Base-by-base conservation (phyloP, 495 filamentous ascomycete species). In the Penicillium lagena region DNA sequence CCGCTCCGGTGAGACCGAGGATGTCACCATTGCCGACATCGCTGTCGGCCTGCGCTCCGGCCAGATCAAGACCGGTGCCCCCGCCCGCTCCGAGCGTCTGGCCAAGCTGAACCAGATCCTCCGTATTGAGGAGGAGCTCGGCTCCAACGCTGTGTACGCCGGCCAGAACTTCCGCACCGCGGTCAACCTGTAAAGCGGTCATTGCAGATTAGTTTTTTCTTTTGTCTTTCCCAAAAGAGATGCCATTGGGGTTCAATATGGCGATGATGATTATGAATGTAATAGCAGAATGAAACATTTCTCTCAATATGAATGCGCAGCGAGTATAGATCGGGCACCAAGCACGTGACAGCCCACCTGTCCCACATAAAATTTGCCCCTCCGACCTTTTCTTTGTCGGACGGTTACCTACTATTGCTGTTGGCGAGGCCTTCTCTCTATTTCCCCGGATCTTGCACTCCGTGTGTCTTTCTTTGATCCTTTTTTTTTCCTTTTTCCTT, bases 31-130 rank as follows among this genome's bases (percentile, higher is more conserved):
- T 67, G 82, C 94, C 56, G 93, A 98, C 63, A 93, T 98, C 47
- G 90, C 89, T 47, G 93, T 97, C 54, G 93, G 94, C 72, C 83
- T 97, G 57, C 86, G 94, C 54, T 75, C 90, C 54, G 94, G 94
- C 51, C 88, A 99, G 78, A 97, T 97, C 82, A 97, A 98, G 87
- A 96, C 93, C 55, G 94, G 93, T 80, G 93, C 93, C 45, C 93
- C 93, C 48, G 83, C 82, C 64, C 78, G 94, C 53, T 96, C 90
- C 43, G 94, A 99, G 81, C 90, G 94, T 76, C 79, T 97, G 50
- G 93, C 94, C 58, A 99, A 99, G 82, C 86, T 99, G 59, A 98
- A 99, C 85, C 94, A 96, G 76, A 96, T 99, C 67, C 88, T 99
- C 67, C 85, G 94, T 60, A 99, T 99, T 57, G 94, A 97, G 83